These are phyloP conservation scores for Termitomyces eurrhizus DNA, from an alignment of 768 basidiomycete genomes.

Conservation along the genomic window DNA sequence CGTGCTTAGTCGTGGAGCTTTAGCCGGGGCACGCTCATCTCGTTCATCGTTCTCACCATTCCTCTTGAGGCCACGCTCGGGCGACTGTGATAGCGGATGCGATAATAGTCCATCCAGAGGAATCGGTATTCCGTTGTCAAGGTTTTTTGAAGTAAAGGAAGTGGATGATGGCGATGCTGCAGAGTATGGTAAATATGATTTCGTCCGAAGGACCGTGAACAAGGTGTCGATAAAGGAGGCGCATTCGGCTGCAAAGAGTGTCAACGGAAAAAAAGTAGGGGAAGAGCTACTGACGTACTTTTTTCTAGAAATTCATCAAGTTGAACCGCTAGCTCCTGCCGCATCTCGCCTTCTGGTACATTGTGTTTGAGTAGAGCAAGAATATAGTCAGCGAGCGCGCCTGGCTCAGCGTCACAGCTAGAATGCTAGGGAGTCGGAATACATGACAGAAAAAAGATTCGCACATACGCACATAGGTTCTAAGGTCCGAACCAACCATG, in stretches of 20 bases:
- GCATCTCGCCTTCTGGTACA: slow-evolving; percentile 77
- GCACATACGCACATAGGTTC: slow-evolving; percentile 76
- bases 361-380: slow-evolving; percentile 91
- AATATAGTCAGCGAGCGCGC: slow-evolving; percentile 90
- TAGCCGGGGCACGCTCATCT: slow-evolving; percentile 55
- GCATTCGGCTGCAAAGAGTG: slow-evolving; percentile 45
- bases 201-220: slow-evolving; percentile 79
- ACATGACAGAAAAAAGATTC: slow-evolving; percentile 5
- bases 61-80: slow-evolving; percentile 63
- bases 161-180: slow-evolving; percentile 36
- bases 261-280: slow-evolving; percentile 5
- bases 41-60: slow-evolving; percentile 58
- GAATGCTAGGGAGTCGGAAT: slow-evolving; percentile 15
- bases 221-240: slow-evolving; percentile 78
- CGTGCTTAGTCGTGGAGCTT: slow-evolving; percentile 63
- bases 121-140: slow-evolving; percentile 74
- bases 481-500: slow-evolving; percentile 85
- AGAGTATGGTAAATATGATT: slow-evolving; percentile 79
- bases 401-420: slow-evolving; percentile 96
- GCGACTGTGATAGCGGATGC: slow-evolving; percentile 36
- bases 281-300: slow-evolving; percentile 40
- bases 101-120: slow-evolving; percentile 64
- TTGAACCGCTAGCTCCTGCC: slow-evolving; percentile 70
- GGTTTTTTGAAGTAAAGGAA: slow-evolving; percentile 33
- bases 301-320: slow-evolving; percentile 93